Base-by-base conservation (phyloP, 2,329 filamentous ascomycete species). In the Diaporthe ilicicola region DNA sequence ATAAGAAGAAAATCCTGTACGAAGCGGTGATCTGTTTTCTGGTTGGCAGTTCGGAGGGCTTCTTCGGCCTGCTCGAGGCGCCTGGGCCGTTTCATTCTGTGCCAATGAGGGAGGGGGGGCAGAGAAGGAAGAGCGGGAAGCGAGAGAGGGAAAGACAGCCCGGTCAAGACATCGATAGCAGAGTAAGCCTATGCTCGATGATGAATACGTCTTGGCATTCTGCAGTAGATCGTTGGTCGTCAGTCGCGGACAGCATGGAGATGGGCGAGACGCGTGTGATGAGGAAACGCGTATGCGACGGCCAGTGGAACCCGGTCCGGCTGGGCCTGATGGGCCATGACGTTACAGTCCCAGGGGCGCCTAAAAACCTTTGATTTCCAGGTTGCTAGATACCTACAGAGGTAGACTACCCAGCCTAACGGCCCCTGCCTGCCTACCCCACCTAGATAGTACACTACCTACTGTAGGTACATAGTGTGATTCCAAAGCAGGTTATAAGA, bases 1-100 rank as follows among this genome's bases (percentile, higher is more conserved):
- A 39, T 69, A 15, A 42, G 46, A 10, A 73, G 44, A 27, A 54
- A 73, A 13, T 61, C 65, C 2, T 48, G 44, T 46, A 70, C 10
- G 46, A 73, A 73, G 15, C 44, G 64, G 5, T 64, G 12, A 37
- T 73, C 71, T 22, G 69, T 27, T 24, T 68, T 71, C 9, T 27
- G 37, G 34, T 59, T 67, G 50, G 46, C 53, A 5, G n/a, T 17
- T 9, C 69, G 32, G 42, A 73, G 59, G 34, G 69, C 69, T 5
- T 48, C 34, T 34, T 73, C 64, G 8, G 71, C 24, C 12, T 29
- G 64, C 55, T 56, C 48, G 19, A 66, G 56, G 42, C 59, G 59
- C 59, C 59, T 50, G 32, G 42, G 42, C 6, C 64, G 69, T n/a
- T 62, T 32, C 42, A 53, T 65, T 34, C 44, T 70, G 42, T 22